A percentile compares a stretch with the other conserved stretches of the same genome.
Conservation (phyloP, 140 eudicot species). For the Anethum foeniculum region DNA sequence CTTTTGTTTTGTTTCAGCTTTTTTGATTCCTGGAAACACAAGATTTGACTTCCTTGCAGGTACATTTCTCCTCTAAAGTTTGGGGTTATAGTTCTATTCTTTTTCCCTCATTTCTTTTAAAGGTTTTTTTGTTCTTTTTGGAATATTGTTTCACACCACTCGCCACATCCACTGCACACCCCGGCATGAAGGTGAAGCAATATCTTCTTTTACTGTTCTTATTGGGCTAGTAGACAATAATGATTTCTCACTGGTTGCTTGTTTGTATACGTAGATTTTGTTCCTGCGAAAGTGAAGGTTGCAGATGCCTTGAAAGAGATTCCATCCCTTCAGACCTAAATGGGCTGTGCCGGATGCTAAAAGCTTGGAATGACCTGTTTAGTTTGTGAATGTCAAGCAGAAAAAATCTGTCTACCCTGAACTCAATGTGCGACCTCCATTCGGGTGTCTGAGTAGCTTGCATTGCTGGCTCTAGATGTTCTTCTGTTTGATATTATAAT, state of each 20-base stretch:
- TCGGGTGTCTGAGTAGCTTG: neutral
- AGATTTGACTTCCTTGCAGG: slow-evolving; percentile 83
- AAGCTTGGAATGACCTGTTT: neutral
- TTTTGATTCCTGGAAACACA: slow-evolving; percentile 39
- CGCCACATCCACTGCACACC: too few relatives aligned
- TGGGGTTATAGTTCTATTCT: neutral
- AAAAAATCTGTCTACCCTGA: neutral
- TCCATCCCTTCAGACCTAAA: slow-evolving; percentile 33
- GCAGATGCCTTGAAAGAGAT: slow-evolving; percentile 59
- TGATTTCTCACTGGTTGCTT: neutral
- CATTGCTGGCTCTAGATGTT: neutral
- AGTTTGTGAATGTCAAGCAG: neutral
- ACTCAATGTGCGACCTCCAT: neutral
- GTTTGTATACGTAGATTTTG: slow-evolving; percentile 46
- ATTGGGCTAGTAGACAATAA: too few relatives aligned
- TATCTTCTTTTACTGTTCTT: too few relatives aligned
- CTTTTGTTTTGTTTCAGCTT: slow-evolving; percentile 42
- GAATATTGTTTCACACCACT: neutral
- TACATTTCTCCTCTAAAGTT: slow-evolving; percentile 8
- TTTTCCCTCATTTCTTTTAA: neutral
- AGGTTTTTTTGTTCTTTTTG: neutral
- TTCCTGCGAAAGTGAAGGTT: slow-evolving; percentile 76
- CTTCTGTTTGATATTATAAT: neutral
- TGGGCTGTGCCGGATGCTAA: neutral
- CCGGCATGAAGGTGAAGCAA: neutral